Evolutionary conservation across 23 red algal genomes (phyloP).

Genomic region (Gracilaria domingensis): DNA sequence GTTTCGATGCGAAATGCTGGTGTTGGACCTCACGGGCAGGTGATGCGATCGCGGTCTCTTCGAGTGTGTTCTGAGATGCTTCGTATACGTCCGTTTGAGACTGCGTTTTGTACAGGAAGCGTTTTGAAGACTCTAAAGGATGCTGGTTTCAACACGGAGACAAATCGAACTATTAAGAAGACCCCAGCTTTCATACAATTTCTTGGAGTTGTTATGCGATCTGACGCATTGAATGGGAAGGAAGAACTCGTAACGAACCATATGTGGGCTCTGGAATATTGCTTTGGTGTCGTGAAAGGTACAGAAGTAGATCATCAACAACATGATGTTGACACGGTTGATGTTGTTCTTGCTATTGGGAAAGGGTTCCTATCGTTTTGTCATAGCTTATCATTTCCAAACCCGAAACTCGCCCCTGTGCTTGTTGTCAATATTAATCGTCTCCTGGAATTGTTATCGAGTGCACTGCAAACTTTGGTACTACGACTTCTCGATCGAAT

Average conservation of each 20-base stretch:
- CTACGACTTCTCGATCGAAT: neutral
- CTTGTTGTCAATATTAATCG: neutral
- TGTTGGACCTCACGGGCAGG: slow-evolving; percentile 33
- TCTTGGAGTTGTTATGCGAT: slow-evolving; percentile 21
- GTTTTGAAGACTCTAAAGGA: slow-evolving; percentile 29
- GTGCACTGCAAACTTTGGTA: neutral
- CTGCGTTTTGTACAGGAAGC: neutral
- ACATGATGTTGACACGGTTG: slow-evolving; percentile 10
- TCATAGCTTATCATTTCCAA: neutral
- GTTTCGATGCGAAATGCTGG: slow-evolving; percentile 36
- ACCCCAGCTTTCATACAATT: slow-evolving; percentile 51
- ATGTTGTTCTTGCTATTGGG: neutral
- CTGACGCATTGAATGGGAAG: neutral
- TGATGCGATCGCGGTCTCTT: slow-evolving; percentile 48
- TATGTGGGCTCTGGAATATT: slow-evolving; percentile 52
- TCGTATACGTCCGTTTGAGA: slow-evolving; percentile 23
- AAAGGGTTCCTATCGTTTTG: slow-evolving; percentile 19
- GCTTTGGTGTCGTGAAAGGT: slow-evolving; percentile 21
- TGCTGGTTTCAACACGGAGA: slow-evolving; percentile 10
- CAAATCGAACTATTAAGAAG: neutral
- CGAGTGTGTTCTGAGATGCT: slow-evolving; percentile 44
- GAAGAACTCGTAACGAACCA: slow-evolving; percentile 6
- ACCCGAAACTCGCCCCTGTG: neutral
- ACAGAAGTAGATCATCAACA: neutral
- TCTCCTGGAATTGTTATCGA: neutral